A percentile compares a stretch with the other conserved stretches of the same genome.
These are phyloP conservation scores for Penicillium pulvis DNA, from an alignment of 495 filamentous ascomycete genomes.

Conservation along the genomic window DNA sequence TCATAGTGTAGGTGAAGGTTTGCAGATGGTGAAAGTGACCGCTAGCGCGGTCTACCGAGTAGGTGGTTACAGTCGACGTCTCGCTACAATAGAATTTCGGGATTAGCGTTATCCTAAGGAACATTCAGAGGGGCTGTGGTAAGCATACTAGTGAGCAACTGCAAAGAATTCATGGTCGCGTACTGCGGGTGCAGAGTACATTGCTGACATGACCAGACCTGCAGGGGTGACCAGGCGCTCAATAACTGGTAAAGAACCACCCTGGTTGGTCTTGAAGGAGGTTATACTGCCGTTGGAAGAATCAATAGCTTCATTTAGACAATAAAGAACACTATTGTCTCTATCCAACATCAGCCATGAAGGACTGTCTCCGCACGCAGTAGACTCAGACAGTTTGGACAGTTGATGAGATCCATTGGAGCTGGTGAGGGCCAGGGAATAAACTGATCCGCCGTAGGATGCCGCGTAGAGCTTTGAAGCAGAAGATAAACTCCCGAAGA, in stretches of 20 bases:
- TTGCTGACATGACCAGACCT: slow-evolving; percentile 23
- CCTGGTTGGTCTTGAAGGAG: slow-evolving; percentile 13
- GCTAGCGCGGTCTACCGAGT: slow-evolving; percentile 13
- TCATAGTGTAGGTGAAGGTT: slow-evolving; percentile 43
- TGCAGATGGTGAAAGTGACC: slow-evolving; percentile 33
- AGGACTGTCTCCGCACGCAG: slow-evolving; percentile 22
- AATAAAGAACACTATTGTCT: slow-evolving; percentile 15
- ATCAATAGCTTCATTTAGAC: slow-evolving; percentile 23
- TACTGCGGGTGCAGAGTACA: slow-evolving; percentile 18
- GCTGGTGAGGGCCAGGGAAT: slow-evolving; percentile 8
- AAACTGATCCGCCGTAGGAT: slow-evolving; percentile 20
- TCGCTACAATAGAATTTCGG: slow-evolving; percentile 8
- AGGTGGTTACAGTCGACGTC: slow-evolving; percentile 24
- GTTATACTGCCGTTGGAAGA: slow-evolving; percentile 23
- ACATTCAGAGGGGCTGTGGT: too few species aligned
- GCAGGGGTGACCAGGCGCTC: slow-evolving; percentile 12
- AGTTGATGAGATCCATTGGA: slow-evolving; percentile 8
- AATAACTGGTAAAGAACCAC: slow-evolving; percentile 18
- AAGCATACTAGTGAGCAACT: slow-evolving; percentile 36
- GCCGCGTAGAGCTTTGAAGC: slow-evolving; percentile 23
- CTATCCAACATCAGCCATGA: slow-evolving; percentile 27
- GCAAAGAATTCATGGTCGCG: slow-evolving; percentile 18
- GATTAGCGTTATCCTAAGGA: too few species aligned
- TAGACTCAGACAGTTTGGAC: slow-evolving; percentile 10
- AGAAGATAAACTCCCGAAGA: slow-evolving; percentile 8